Base-by-base conservation (phyloP, 2,329 filamentous ascomycete species). In the Dothiorella sarmentorum region DNA sequence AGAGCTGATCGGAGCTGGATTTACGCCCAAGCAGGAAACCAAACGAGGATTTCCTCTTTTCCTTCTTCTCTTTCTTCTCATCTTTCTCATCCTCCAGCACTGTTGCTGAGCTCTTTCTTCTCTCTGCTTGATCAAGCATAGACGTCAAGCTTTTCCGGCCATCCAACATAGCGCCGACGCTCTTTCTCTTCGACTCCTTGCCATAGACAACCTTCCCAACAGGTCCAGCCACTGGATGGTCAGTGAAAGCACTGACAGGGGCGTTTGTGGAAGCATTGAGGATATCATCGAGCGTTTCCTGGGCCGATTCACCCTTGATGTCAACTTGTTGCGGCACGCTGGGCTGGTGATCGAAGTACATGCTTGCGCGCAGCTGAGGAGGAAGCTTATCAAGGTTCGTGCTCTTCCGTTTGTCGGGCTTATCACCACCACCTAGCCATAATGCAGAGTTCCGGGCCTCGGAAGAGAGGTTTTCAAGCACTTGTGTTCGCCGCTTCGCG, bases 201-300 rank as follows among this genome's bases (percentile, higher is more conserved):
- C 88, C 88, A 68, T 94, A 95, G 0, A 92, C 83, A 65, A 93
- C 89, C 4, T 82, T 72, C 22, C 91, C 89, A 10, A 91, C 78
- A 62, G 85, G 84, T 4, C 91, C 91, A 26, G 87, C 89, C 68
- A 89, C 91, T 0, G 87, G 84, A 71, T 97, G 91, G 67, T 97
- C 91, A 0, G 89, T 96, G 67, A 97, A 97, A 24, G 92, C 93
- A 64, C 82, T 90, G 27, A 96, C 91, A 1, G 94, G 94, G 0
- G 94, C 93, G 61, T 82, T 84, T 2, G 90, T 89, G 2, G 93
- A 94, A 7, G 93, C 94, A 69, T 96, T 89, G 7, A 99, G 81
- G 56, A 99, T 95, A 69, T 86, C 92, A 64, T 99, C 92, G 7
- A 99, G 82, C 0, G 93, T 96, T 40, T 85, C 87, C 69, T 91